Evolutionary conservation across 108 stramenopile genomes (phyloP).

Genomic region (Craspedostauros australis): DNA sequence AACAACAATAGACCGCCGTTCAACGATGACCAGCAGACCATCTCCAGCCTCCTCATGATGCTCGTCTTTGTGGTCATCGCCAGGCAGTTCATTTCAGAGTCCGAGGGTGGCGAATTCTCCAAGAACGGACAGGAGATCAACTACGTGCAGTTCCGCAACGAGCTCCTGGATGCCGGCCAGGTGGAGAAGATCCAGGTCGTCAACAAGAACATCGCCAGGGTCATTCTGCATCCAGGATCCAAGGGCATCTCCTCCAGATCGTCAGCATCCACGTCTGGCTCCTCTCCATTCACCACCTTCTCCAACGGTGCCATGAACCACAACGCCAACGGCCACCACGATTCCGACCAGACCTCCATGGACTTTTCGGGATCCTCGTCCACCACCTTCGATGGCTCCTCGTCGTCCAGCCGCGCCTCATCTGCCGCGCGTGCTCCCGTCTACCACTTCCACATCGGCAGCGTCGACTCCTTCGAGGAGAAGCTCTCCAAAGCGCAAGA

Average conservation of each 20-base stretch:
- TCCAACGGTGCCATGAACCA: not conserved
- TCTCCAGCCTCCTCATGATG: slow-evolving; percentile 35
- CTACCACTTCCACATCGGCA: slow-evolving; percentile 95
- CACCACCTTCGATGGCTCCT: not conserved
- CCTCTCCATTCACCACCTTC: slow-evolving; percentile 8
- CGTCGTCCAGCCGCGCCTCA: slow-evolving; percentile 10
- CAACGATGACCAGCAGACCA: slow-evolving; percentile 49
- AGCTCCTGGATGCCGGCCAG: slow-evolving; percentile 73
- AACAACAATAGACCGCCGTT: slow-evolving; percentile 28
- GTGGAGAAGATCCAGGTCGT: slow-evolving; percentile 89
- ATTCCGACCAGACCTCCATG: not conserved
- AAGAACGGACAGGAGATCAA: slow-evolving; percentile 78
- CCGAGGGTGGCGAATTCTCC: slow-evolving; percentile 1
- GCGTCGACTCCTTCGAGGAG: slow-evolving; percentile 95
- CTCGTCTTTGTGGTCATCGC: no score
- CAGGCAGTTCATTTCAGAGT: no score
- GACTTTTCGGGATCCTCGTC: not conserved
- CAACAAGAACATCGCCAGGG: slow-evolving; percentile 80
- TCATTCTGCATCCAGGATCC: slow-evolving; percentile 52
- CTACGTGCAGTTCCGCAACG: slow-evolving; percentile 83
- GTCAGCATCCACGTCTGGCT: not conserved
- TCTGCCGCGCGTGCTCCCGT: slow-evolving; percentile 20
- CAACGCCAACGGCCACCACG: not conserved
- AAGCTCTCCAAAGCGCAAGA: slow-evolving; percentile 91
- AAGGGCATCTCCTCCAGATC: slow-evolving; percentile 14